A percentile compares a stretch with the other conserved stretches of the same genome.
These are phyloP conservation scores for Pseudogymnoascus sp. DNA, from an alignment of 2,329 filamentous ascomycete species.

Conservation along the genomic window DNA sequence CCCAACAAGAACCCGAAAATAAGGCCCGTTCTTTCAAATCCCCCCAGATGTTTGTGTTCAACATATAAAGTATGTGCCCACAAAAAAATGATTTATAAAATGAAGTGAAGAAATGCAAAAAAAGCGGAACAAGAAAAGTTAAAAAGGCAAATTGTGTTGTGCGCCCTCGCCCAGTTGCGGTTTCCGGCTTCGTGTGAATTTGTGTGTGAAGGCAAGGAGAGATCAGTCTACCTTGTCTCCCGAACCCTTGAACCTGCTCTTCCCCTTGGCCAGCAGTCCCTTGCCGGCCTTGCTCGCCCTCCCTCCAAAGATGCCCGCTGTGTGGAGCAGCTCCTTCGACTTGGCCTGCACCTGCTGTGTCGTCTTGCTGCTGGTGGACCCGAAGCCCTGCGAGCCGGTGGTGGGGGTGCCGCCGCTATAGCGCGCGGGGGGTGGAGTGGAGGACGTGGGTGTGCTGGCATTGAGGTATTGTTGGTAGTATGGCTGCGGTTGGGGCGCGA, in stretches of 20 bases:
- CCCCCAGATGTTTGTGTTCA: not conserved
- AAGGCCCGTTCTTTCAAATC: not conserved
- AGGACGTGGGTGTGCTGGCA: constrained; percentile 32
- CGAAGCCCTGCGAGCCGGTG: not conserved
- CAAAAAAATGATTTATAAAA: not conserved
- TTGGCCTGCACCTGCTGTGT: constrained; percentile 46
- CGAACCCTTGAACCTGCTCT: constrained; percentile 60
- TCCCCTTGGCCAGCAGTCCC: constrained; percentile 83
- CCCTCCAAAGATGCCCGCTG: constrained; percentile 63
- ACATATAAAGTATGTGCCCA: not conserved
- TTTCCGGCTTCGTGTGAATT: not conserved
- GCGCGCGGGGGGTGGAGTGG: constrained; percentile 15
- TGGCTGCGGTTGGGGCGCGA: constrained; percentile 33
- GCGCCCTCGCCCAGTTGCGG: not conserved
- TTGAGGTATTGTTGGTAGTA: constrained; percentile 51
- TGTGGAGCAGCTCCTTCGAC: constrained; percentile 81
- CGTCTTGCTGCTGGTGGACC: constrained; percentile 13
- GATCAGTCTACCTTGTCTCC: constrained; percentile 81
- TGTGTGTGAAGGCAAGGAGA: constrained; percentile 24
- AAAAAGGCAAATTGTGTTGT: not conserved
- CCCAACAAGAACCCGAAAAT: not conserved
- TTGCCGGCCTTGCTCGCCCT: constrained; percentile 75
- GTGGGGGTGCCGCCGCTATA: constrained; percentile 15
- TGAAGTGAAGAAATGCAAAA: not conserved
- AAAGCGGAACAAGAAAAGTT: not conserved